Base-by-base conservation (phyloP, 805 yeast species). In the Pachysolen tannophilus region DNA sequence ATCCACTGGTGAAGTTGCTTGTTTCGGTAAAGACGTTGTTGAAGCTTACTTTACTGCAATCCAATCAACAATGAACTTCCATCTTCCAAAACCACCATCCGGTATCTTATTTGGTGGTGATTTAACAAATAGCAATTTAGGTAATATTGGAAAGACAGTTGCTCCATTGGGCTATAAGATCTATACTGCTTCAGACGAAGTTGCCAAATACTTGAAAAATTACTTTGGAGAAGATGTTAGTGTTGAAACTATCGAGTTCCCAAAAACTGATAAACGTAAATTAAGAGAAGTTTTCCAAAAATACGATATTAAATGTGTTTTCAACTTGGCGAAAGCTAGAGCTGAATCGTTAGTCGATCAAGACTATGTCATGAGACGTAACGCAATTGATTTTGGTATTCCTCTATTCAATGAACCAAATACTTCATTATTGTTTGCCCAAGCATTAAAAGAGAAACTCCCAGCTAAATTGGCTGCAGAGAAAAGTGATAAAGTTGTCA, bases 41-140 rank as follows among this genome's bases (percentile, higher is more conserved):
- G 97, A 92, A 63, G 95, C 97, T 24, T 92, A 92, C 73, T 92
- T 97, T 97, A 82, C 97, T 30, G 81, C 97, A 11, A 77, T 90
- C 50, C 97, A 92, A 70, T 75, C 95, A 33, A 87, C 95, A 27
- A 92, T 88, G 97, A 90, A 90, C 72, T 92, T 92, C 78, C 72
- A 84, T 52, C 75, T 92, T 33, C 98, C 98, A 43, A 67, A 71
- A 54, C 96, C 97, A 28, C 94, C 95, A 28, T 65, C 76, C 43
- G 95, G 97, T 49, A 64, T 92, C 31, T 67, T 92, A 49, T 83
- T 92, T 52, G 99, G 99, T 37, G 99, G 99, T 60, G 96, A 92
- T 57, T 65, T 84, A 47, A 63, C 75, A 39, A 75, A 76, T 47
- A 80, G 75, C 31, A 69, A 71, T 49, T 68, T 92, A 44, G 90